These are phyloP conservation scores for Acanthamoeba triangularis DNA, from an alignment of 208 protist genomes.

Conservation along the genomic window DNA sequence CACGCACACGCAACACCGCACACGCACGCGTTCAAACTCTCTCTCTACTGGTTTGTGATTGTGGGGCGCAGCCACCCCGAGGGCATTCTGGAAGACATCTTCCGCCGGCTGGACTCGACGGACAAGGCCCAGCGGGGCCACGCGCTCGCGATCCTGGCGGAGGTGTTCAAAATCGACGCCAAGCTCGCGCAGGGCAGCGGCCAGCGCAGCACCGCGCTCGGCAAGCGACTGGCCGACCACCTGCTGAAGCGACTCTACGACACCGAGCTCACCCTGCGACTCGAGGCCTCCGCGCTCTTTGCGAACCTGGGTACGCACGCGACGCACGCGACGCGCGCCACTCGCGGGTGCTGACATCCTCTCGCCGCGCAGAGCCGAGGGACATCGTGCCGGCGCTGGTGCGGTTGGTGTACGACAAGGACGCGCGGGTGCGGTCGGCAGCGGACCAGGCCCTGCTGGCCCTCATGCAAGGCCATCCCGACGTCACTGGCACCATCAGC, in stretches of 20 bases:
- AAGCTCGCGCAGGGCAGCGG: background rate
- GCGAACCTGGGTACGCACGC: constrained; percentile 31
- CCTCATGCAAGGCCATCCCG: constrained; percentile 4
- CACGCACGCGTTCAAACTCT: background rate
- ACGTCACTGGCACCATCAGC: background rate
- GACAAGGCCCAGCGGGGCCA: background rate
- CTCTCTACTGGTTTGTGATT: background rate
- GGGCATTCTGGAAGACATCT: constrained; percentile 52
- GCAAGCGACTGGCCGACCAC: background rate
- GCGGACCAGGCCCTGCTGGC: constrained; percentile 39
- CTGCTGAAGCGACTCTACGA: constrained; percentile 44
- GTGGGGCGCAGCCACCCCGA: background rate
- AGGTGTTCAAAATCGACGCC: constrained; percentile 63
- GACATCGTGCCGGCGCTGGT: constrained; percentile 28
- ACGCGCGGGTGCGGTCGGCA: constrained; percentile 48
- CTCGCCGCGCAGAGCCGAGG: background rate
- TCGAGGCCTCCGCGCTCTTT: constrained; percentile 50
- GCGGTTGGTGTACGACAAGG: background rate
- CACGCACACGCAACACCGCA: too few species aligned
- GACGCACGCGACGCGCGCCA: background rate
- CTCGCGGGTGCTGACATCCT: background rate
- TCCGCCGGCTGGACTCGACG: constrained; percentile 46
- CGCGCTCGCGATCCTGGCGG: constrained; percentile 9
- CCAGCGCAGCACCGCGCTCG: background rate
- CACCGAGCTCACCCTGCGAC: constrained; percentile 31